Evolutionary conservation across 2,329 filamentous ascomycete species (phyloP).

Genomic region (Waltergamsia citrina): DNA sequence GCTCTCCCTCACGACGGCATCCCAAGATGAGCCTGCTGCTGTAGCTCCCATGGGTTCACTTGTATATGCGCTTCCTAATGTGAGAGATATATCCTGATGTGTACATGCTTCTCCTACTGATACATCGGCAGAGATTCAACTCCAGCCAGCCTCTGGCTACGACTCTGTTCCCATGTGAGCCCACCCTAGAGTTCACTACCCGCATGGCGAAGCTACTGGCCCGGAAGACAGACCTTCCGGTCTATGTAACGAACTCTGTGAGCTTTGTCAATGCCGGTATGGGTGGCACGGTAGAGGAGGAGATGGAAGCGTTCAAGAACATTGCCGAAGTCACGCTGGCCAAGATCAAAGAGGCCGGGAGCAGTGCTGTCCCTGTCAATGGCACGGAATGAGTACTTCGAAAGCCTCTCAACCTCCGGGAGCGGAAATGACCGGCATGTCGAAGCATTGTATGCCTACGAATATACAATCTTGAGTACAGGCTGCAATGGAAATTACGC

Average conservation of each 20-base stretch:
- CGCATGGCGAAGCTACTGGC: slow-evolving; percentile 77
- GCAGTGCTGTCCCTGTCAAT: slow-evolving; percentile 5
- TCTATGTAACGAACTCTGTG: slow-evolving; percentile 88
- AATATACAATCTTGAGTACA: neutral
- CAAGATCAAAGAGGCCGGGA: slow-evolving; percentile 13
- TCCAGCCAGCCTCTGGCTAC: slow-evolving; percentile 62
- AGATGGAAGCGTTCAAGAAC: slow-evolving; percentile 77
- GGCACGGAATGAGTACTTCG: slow-evolving; percentile 1
- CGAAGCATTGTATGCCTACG: neutral
- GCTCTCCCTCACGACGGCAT: slow-evolving; percentile 51
- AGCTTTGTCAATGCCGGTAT: slow-evolving; percentile 64
- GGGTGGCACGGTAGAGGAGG: slow-evolving; percentile 80
- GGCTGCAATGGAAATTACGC: too few species aligned
- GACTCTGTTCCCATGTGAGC: slow-evolving; percentile 64
- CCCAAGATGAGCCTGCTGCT: slow-evolving; percentile 38
- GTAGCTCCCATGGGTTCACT: slow-evolving; percentile 69
- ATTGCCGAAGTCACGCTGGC: slow-evolving; percentile 57
- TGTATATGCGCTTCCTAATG: slow-evolving; percentile 88
- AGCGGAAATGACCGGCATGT: neutral
- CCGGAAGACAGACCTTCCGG: slow-evolving; percentile 60
- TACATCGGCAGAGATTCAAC: slow-evolving; percentile 35
- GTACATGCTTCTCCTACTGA: neutral
- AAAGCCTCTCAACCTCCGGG: too few species aligned
- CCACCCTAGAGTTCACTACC: slow-evolving; percentile 77
- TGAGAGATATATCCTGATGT: slow-evolving; percentile 28